Percentiles rank a stretch among this genome's conserved stretches.
phyloP scores from a whole-genome alignment of 345 rosid genomes.

The Crucihimalaya himalaica region DNA sequence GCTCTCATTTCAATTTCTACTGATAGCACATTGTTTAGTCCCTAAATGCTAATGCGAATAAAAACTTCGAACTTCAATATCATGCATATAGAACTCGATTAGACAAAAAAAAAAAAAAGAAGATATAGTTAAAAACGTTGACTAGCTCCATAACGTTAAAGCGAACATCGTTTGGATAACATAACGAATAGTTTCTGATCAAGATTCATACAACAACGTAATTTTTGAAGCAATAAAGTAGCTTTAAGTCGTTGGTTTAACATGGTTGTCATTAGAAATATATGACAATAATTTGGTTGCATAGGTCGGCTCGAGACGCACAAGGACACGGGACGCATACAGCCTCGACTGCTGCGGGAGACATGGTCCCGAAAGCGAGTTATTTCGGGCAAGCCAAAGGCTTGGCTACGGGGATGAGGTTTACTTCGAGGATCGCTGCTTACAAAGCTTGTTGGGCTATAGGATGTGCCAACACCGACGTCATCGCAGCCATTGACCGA shows the following conservation, averaged over 20 bases:
- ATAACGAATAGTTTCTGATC: not conserved
- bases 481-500: conserved; percentile 67
- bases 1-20: not conserved
- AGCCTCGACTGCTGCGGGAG: conserved; percentile 78
- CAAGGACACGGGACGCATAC: conserved; percentile 91
- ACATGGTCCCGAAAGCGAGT: conserved; percentile 47
- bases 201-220: not conserved
- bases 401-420: conserved; percentile 68
- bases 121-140: not conserved
- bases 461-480: conserved; percentile 63
- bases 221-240: not conserved
- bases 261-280: not conserved
- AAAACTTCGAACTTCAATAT: not conserved
- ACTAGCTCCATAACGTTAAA: not conserved
- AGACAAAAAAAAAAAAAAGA: not conserved
- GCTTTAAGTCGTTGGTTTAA: not conserved
- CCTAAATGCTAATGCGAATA: not conserved
- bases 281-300: not conserved
- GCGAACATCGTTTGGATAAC: not conserved
- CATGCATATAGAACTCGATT: not conserved
- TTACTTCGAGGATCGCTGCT: conserved; percentile 64
- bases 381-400: conserved; percentile 63
- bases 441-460: conserved; percentile 73
- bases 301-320: conserved; percentile 60
- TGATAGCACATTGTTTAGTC: not conserved